Evolutionary conservation across 2,329 filamentous ascomycete species (phyloP).

Genomic region (Xylaria sp.): DNA sequence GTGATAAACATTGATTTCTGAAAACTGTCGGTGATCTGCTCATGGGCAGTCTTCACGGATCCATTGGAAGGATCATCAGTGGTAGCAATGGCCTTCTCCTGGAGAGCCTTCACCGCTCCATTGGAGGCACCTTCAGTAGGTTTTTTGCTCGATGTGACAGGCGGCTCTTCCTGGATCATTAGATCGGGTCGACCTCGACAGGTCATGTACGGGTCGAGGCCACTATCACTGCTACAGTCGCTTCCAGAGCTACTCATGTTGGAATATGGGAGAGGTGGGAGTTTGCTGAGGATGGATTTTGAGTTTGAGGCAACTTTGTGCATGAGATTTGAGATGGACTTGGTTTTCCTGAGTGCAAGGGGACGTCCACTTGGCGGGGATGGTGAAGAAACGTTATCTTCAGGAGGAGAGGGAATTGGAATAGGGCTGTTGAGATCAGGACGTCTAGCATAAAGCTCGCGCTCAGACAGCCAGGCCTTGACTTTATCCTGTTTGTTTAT

Average conservation of each 20-base stretch:
- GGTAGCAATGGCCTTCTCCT: too few species aligned
- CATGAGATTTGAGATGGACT: conserved; percentile 30
- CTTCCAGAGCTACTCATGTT: neutral
- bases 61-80: conserved; percentile 4
- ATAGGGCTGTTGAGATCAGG: neutral
- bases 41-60: neutral
- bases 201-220: conserved; percentile 44
- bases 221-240: conserved; percentile 19
- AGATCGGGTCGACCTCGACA: conserved; percentile 42
- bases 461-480: conserved; percentile 17
- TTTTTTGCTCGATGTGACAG: conserved; percentile 5
- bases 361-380: conserved; percentile 26
- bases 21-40: conserved; percentile 22
- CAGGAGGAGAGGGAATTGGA: neutral
- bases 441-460: conserved; percentile 1
- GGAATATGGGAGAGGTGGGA: neutral
- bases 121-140: conserved; percentile 2
- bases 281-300: conserved; percentile 13
- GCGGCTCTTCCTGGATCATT: conserved; percentile 27
- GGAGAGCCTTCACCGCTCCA: neutral
- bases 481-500: conserved; percentile 23
- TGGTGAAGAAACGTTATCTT: conserved; percentile 6
- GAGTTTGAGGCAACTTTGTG: conserved; percentile 23
- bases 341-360: conserved; percentile 21
- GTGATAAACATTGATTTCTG: conserved; percentile 18